Percentiles rank a stretch among this genome's conserved stretches.
phyloP scores from a whole-genome alignment of 2,329 filamentous ascomycete species.

The Epichloe aotearoae region DNA sequence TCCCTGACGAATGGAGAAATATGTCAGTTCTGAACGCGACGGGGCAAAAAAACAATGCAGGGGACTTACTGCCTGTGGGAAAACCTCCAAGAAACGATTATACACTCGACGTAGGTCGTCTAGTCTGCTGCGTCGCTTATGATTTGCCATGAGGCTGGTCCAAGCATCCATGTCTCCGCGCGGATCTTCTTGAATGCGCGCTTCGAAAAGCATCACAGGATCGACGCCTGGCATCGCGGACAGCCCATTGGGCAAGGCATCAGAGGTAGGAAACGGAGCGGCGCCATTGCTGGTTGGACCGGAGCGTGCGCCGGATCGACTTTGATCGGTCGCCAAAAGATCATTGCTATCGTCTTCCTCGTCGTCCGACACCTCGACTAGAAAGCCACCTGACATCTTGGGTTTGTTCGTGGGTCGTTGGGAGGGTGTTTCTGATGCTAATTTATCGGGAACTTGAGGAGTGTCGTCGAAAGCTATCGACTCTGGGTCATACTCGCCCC shows the following conservation, averaged over 20 bases:
- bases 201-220: slow-evolving; percentile 68
- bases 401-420: slow-evolving; percentile 33
- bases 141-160: slow-evolving; percentile 74
- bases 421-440: slow-evolving; percentile 14
- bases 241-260: slow-evolving; percentile 19
- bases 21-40: slow-evolving; percentile 1
- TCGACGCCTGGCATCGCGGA: slow-evolving; percentile 40
- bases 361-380: slow-evolving; percentile 47
- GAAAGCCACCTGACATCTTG: slow-evolving; percentile 45
- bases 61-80: slow-evolving; percentile 72
- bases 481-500: slow-evolving; percentile 45
- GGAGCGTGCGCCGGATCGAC: slow-evolving; percentile 8
- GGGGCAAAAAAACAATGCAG: neutral
- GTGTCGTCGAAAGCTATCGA: slow-evolving; percentile 33
- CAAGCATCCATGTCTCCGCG: slow-evolving; percentile 88
- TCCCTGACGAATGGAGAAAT: slow-evolving; percentile 45
- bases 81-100: slow-evolving; percentile 74
- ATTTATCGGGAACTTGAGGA: slow-evolving; percentile 22
- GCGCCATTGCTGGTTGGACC: slow-evolving; percentile 9
- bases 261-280: slow-evolving; percentile 11
- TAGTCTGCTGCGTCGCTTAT: slow-evolving; percentile 67
- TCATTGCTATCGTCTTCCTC: slow-evolving; percentile 29
- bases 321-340: slow-evolving; percentile 5
- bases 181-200: slow-evolving; percentile 82
- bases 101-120: slow-evolving; percentile 72